phyloP scores from a whole-genome alignment of 768 basidiomycete species.

The Leucosporidium scottii region DNA sequence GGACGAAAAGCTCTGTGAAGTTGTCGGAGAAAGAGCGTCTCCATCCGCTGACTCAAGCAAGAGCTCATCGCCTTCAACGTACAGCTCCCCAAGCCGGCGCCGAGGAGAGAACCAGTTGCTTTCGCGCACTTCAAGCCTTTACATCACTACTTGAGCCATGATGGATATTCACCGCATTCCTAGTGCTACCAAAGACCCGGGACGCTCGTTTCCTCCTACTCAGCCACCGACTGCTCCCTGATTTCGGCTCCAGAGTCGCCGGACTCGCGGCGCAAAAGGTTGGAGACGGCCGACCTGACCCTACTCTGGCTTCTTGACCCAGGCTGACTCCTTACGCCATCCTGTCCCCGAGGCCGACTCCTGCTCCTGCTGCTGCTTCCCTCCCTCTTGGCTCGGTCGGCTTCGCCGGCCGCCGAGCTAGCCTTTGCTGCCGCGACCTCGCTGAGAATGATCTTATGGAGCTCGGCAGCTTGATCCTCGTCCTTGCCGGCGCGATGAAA shows the following conservation, averaged over 20 bases:
- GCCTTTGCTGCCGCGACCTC: slow-evolving; percentile 1
- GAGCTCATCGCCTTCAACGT: no score
- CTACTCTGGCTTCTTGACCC: background rate
- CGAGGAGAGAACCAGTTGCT: no score
- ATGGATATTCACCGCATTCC: no score
- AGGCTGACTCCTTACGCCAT: background rate
- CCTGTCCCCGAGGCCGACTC: background rate
- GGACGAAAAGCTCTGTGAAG: no score
- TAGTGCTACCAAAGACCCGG: no score
- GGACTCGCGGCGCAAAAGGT: background rate
- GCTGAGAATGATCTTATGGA: slow-evolving; percentile 3
- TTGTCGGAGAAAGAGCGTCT: no score
- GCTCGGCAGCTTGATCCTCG: slow-evolving; percentile 2
- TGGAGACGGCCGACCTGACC: slow-evolving; percentile 1
- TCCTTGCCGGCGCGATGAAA: slow-evolving; percentile 3
- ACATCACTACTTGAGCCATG: no score
- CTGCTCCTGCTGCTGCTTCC: background rate
- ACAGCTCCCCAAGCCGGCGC: no score
- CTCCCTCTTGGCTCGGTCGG: slow-evolving; percentile 1
- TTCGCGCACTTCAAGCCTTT: no score
- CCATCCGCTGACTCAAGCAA: no score
- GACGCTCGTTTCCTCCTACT: background rate
- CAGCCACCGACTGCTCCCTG: background rate
- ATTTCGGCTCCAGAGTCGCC: background rate
- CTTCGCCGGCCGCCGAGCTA: background rate